These are phyloP conservation scores for Chloris gayana DNA, from an alignment of 176 grass and related monocot genomes.

Conservation along the genomic window DNA sequence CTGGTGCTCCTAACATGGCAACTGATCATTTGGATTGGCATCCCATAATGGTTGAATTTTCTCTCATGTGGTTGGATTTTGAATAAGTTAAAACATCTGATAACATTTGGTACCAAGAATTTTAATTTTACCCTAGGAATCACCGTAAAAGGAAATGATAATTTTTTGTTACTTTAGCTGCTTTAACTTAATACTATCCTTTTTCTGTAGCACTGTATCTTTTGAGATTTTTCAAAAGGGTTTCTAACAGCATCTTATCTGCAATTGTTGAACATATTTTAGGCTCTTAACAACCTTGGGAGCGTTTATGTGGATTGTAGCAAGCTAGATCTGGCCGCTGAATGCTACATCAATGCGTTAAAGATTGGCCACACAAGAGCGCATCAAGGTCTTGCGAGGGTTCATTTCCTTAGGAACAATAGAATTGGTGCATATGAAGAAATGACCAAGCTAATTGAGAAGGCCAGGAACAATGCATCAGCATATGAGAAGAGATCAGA, in stretches of 20 bases:
- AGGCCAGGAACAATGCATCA: constrained; percentile 91
- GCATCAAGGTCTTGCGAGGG: constrained; percentile 92
- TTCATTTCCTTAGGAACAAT: constrained; percentile 85
- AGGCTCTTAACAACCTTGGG: constrained; percentile 98
- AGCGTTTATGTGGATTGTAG: constrained; percentile 97
- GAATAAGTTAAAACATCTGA: constrained; percentile 23
- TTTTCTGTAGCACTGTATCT: constrained; percentile 8
- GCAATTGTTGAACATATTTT: constrained; percentile 41
- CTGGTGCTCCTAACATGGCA: constrained; percentile 40
- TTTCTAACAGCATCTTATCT: constrained; percentile 10
- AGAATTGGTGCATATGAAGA: constrained; percentile 79
- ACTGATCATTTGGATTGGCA: constrained; percentile 21
- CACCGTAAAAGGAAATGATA: not conserved
- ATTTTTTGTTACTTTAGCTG: constrained; percentile 1
- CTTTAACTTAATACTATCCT: not conserved
- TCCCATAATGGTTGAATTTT: constrained; percentile 15
- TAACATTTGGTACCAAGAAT: constrained; percentile 20
- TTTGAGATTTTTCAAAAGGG: constrained; percentile 12
- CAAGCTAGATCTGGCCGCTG: constrained; percentile 92
- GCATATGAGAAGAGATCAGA: constrained; percentile 99
- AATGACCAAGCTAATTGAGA: constrained; percentile 99
- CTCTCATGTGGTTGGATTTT: constrained; percentile 11
- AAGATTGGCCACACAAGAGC: constrained; percentile 98
- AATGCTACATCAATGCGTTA: constrained; percentile 88
- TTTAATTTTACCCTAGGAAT: constrained; percentile 9